Evolutionary conservation across 2,329 filamentous ascomycete species (phyloP).

Genomic region (Rhynchosporium secalis): DNA sequence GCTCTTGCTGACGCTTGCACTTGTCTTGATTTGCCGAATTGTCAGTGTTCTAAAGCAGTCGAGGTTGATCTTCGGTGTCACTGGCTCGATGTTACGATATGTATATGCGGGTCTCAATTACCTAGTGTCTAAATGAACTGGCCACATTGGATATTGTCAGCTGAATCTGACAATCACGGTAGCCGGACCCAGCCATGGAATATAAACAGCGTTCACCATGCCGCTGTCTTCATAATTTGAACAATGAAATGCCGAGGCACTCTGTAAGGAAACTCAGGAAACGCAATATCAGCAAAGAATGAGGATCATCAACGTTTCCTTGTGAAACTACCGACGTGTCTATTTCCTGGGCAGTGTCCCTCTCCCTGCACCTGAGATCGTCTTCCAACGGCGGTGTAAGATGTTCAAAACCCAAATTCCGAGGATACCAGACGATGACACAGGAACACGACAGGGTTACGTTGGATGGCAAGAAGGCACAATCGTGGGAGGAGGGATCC

Average conservation of each 20-base stretch:
- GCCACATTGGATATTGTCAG: not conserved
- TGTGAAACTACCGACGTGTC: slow-evolving; percentile 12
- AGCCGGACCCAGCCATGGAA: not conserved
- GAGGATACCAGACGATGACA: slow-evolving; percentile 47
- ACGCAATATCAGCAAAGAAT: not conserved
- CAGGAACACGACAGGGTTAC: slow-evolving; percentile 40
- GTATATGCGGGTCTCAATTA: not conserved
- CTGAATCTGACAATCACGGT: not conserved
- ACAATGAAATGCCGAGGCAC: not conserved
- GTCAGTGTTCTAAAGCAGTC: not conserved
- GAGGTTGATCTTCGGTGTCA: not conserved
- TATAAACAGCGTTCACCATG: not conserved
- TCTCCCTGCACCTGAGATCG: slow-evolving; percentile 38
- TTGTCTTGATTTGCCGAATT: not conserved
- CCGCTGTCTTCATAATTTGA: not conserved
- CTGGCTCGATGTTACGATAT: not conserved
- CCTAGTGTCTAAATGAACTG: not conserved
- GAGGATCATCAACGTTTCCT: not conserved
- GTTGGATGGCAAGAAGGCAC: slow-evolving; percentile 40
- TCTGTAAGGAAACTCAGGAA: not conserved
- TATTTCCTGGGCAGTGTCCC: slow-evolving; percentile 44
- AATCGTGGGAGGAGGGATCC: slow-evolving; percentile 33
- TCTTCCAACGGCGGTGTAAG: slow-evolving; percentile 39
- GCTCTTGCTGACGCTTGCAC: not conserved
- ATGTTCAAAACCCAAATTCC: slow-evolving; percentile 40